These are phyloP conservation scores for Phyllosticta paracitricarpa DNA, from an alignment of 2,329 filamentous ascomycete genomes.

Conservation along the genomic window DNA sequence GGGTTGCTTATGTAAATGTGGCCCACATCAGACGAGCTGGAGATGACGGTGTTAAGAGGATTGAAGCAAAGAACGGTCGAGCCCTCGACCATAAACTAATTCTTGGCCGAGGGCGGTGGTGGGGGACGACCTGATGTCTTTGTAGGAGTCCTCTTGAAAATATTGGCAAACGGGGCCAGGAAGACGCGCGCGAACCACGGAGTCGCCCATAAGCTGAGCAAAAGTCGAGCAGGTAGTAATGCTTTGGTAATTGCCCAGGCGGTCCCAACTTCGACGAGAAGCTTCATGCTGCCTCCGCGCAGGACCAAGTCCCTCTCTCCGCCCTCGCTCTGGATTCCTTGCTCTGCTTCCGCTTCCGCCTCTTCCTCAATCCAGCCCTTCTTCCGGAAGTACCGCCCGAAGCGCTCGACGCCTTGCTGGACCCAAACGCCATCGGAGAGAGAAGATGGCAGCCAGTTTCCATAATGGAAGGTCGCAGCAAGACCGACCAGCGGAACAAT, in stretches of 20 bases:
- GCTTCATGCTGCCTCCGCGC: conserved; percentile 26
- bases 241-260: conserved; percentile 88
- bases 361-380: conserved; percentile 58
- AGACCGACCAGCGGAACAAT: conserved; percentile 68
- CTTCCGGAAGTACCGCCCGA: conserved; percentile 64
- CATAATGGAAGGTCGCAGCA: conserved; percentile 70
- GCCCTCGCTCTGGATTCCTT: conserved; percentile 22
- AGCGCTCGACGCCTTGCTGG: conserved; percentile 57
- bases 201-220: conserved; percentile 75
- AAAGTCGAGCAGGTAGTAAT: conserved; percentile 65
- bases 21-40: not conserved
- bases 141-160: not conserved
- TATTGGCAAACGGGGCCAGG: not conserved
- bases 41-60: not conserved
- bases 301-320: conserved; percentile 17
- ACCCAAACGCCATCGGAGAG: conserved; percentile 44
- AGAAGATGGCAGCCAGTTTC: conserved; percentile 57
- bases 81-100: not conserved
- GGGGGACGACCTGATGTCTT: not conserved
- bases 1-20: not conserved
- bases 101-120: not conserved
- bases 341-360: conserved; percentile 36
- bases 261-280: conserved; percentile 52
- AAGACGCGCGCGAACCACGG: conserved; percentile 73
- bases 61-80: not conserved